Evolutionary conservation across 495 filamentous ascomycete species (phyloP), one percentile per base, ranked within the genome.

Genomic region (Aspergillus ostianus): DNA sequence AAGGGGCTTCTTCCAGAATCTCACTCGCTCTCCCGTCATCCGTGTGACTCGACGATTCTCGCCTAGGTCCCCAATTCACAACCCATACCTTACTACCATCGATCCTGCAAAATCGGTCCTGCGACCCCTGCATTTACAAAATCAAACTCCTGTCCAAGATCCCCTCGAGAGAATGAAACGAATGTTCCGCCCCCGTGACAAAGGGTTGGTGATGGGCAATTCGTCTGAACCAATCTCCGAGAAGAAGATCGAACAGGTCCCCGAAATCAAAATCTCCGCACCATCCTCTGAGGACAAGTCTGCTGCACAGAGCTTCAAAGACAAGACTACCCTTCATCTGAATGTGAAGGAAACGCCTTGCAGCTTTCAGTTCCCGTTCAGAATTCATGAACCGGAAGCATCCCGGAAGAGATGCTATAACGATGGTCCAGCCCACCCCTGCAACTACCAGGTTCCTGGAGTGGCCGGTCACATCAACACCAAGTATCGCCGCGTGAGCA

Each of bases 391-490:
- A 13, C 50, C 20, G 15, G 15, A 18, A 15, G 29, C 41, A 20
- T 45, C 62, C 10, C 58, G 62, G 29, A 67, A 67, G 41, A 51
- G 62, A 20, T 66, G 55, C 15, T 49, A 65, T 10, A 52, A 57
- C 41, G 55, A 63, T 10, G 51, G 36, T 4, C 36, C 36, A 41
- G 36, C 13, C 36, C 10, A 41, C 13, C 36, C 36, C 12, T 13
- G 13, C 36, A 41, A 52, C 27, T 45, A 47, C 15, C 9, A 47
- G 1, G 32, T 17, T 20, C 12, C 47, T 17, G 6, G 19, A 12
- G 12, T 17, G 9, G 27, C 46, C 23, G 36, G 29, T n/a, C 32
- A 29, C 20, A 21, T 52, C 2, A 49, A 26, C 5, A 18, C 30
- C 10, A 66, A 66, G 32, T 63, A 61, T 36, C 60, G 64, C 32